Conservation (phyloP, 768 basidiomycete genomes). For the Nidularia sp. region DNA sequence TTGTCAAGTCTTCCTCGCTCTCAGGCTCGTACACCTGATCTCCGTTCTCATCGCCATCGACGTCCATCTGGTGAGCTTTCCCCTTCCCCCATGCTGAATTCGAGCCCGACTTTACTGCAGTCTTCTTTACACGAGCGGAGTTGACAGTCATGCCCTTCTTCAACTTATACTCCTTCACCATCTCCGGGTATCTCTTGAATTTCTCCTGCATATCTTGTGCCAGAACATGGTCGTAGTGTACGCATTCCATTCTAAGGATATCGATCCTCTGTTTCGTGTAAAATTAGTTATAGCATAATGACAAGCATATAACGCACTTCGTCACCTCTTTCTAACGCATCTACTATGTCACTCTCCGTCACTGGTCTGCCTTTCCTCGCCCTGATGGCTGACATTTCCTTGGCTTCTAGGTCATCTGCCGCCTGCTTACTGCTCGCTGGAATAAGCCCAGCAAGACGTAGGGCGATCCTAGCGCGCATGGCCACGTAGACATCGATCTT, state of each 20-base stretch:
- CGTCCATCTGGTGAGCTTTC: too few relatives aligned
- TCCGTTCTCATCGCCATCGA: too few relatives aligned
- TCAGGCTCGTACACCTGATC: too few relatives aligned
- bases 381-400: constrained; percentile 9
- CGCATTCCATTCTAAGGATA: constrained; percentile 24
- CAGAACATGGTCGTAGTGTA: constrained; percentile 25
- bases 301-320: constrained; percentile 12
- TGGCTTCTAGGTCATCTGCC: constrained; percentile 2
- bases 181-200: constrained; percentile 7
- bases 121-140: too few relatives aligned
- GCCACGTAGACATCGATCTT: constrained; percentile 11
- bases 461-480: constrained; percentile 20
- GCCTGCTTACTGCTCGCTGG: constrained; percentile 7
- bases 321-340: constrained; percentile 20
- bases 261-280: constrained; percentile 16
- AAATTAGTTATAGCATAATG: background rate
- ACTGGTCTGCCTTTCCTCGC: constrained; percentile 2
- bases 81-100: too few relatives aligned
- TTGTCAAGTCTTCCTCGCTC: too few relatives aligned
- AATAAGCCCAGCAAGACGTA: constrained; percentile 9
- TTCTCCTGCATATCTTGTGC: constrained; percentile 14
- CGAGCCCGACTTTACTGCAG: too few relatives aligned
- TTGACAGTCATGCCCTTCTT: too few relatives aligned
- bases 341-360: constrained; percentile 10
- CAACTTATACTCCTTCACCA: constrained; percentile 5